Base-by-base conservation (phyloP, 805 yeast species). In the Starmera caribaea region DNA sequence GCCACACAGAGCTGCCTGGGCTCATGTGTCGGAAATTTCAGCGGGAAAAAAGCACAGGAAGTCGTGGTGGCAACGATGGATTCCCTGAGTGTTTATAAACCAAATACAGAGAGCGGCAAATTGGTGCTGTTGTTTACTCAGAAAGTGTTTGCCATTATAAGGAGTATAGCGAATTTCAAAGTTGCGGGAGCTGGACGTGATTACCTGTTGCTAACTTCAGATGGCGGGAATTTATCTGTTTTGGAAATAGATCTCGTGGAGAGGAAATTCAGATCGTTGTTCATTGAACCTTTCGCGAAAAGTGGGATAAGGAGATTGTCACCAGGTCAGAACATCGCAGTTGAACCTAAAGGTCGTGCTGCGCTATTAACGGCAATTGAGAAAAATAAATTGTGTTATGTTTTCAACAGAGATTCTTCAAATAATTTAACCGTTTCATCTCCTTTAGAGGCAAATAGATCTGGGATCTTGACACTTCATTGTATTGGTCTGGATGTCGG, bases 291-390 rank as follows among this genome's bases (percentile, higher is more conserved):
- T 0, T 76, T 73, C 47, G 72, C 78, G 35, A 83, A 87, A 54
- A 69, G 82, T 16, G 95, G 95, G 0, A 61, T 87, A 15, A 66
- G 95, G 40, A 65, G 95, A 46, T 58, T 79, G 0, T 65, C 83
- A 0, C 96, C 96, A 0, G 95, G 94, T 2, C 74, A 76, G 34
- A 78, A 77, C 44, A 51, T 87, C 11, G 73, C 78, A 0, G 73
- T 76, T 1, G 96, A 89, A 55, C 80, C 86, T 0, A 69, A 71
- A 37, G 79, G 79, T 14, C 63, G 96, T 39, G 86, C 94, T 4
- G 47, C 79, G 3, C 64, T 86, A 68, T 47, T 83, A 1, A 70
- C 81, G 1, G 86, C 95, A 0, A 55, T 88, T 4, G 96, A 90
- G 55, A 73, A 71, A 45, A 76, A 73, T 51, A 85, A 83, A 51